Base-by-base conservation (phyloP, 257 asterid species). In the Phtheirospermum japonicum region DNA sequence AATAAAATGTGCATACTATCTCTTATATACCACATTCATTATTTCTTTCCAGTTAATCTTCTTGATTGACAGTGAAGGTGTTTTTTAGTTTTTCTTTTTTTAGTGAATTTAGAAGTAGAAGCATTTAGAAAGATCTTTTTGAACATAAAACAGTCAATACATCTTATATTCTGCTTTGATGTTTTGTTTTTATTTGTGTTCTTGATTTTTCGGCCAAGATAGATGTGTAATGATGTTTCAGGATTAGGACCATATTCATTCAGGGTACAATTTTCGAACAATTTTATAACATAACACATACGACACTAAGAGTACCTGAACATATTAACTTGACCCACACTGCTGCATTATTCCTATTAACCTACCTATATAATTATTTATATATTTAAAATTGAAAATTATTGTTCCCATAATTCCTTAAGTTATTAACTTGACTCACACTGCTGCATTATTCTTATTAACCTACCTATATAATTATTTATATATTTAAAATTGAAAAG, bases 371-470 rank as follows among this genome's bases (percentile, higher is more conserved):
- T n/a, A n/a, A n/a, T n/a, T n/a, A n/a, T n/a, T n/a, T n/a, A n/a
- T n/a, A n/a, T n/a, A n/a, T n/a, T n/a, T n/a, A n/a, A n/a, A n/a
- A n/a, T n/a, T 26, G 11, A 40, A 48, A 13, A 11, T 33, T 12
- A 32, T 59, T 52, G 51, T 52, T 7, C 19, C 28, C n/a, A 2
- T n/a, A 45, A 37, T 14, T 51, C 14, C 32, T 65, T 11, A 3
- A 12, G 16, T n/a, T 48, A 34, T 34, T 53, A 34, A 36, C 63
- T 49, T 37, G 34, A 70, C 14, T 12, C 42, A 8, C 50, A 9
- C 45, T 53, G 30, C n/a, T 65, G 66, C 34, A 40, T 52, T 71
- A 28, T 50, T n/a, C n/a, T n/a, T n/a, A n/a, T n/a, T n/a, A n/a
- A n/a, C n/a, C n/a, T n/a, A n/a, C n/a, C n/a, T n/a, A n/a, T n/a